Evolutionary conservation across 2,329 filamentous ascomycete species (phyloP), one percentile per base, ranked within the genome.

Genomic region (Ophiocordyceps camponoti-floridani): DNA sequence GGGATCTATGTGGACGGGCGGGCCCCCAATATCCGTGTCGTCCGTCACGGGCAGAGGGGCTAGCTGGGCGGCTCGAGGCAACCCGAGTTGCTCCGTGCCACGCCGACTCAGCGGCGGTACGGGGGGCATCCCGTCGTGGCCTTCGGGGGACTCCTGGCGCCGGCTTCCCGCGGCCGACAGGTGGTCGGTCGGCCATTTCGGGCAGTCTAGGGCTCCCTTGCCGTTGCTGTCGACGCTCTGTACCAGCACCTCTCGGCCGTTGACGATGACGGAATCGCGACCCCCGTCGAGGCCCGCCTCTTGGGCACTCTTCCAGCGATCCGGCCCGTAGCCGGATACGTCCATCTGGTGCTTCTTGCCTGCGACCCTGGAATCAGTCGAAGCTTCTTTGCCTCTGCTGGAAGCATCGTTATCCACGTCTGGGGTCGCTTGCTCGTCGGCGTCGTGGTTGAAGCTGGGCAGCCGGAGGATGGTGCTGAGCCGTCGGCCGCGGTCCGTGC

Each of bases 21-120:
- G 82, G 0, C 82, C 84, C 30, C 83, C 82, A 55, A 86, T 89
- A 54, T 94, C 87, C 5, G 79, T 82, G 54, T 94, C 88, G 52
- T 88, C 85, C 13, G 69, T 66, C 3, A 72, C 56, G 4, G 84
- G 84, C 4, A 91, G 65, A 3, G 78, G 68, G 13, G 84, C 81
- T 10, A 88, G 67, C 55, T 85, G 80, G 26, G 76, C 82, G 9
- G 80, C 67, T 42, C 76, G 71, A 12, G 78, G 71, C n/a, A 86
- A 64, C 0, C 79, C 82, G 8, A 84, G 64, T 51, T 79, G 73
- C n/a, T 73, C 67, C 1, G 78, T 83, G 30, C 76, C 77, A 51
- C 75, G 69, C 35, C 78, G 70, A 43, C 72, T 66, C 4, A 78
- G 55, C 1, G 64, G 60, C 4, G 76, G 74, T 47, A 69, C 60